Evolutionary conservation across 2,329 filamentous ascomycete species (phyloP).

Genomic region (Eutypella sp.): DNA sequence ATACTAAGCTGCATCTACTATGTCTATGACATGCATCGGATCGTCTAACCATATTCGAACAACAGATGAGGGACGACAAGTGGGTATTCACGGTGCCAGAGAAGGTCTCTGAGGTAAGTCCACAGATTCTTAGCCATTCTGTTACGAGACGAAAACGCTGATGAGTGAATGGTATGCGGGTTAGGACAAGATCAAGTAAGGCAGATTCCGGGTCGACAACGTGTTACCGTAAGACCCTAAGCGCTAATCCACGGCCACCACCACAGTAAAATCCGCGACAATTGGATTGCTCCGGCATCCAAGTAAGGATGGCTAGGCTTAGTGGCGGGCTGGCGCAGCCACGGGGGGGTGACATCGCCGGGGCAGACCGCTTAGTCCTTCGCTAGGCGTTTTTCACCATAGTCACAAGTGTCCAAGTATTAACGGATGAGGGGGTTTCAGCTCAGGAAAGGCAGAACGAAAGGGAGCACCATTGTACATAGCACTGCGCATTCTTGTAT

Average conservation of each 20-base stretch:
- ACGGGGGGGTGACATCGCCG: too few species aligned
- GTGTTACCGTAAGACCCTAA: not conserved
- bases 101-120: conserved; percentile 14
- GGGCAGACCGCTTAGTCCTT: too few species aligned
- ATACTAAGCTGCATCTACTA: not conserved
- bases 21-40: not conserved
- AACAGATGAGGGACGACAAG: conserved; percentile 25
- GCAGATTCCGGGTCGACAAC: not conserved
- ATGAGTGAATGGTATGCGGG: not conserved
- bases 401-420: too few species aligned
- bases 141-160: not conserved
- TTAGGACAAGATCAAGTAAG: conserved; percentile 9
- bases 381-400: too few species aligned
- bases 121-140: not conserved
- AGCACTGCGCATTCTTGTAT: not conserved
- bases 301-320: too few species aligned
- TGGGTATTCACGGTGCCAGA: conserved; percentile 23
- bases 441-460: too few species aligned
- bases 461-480: too few species aligned
- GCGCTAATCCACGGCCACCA: not conserved
- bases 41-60: conserved; percentile 3
- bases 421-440: too few species aligned
- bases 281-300: too few species aligned
- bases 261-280: not conserved
- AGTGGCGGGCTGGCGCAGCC: not conserved